Base-by-base conservation (phyloP, 2,329 filamentous ascomycete genomes). In the Penicillium sp. region DNA sequence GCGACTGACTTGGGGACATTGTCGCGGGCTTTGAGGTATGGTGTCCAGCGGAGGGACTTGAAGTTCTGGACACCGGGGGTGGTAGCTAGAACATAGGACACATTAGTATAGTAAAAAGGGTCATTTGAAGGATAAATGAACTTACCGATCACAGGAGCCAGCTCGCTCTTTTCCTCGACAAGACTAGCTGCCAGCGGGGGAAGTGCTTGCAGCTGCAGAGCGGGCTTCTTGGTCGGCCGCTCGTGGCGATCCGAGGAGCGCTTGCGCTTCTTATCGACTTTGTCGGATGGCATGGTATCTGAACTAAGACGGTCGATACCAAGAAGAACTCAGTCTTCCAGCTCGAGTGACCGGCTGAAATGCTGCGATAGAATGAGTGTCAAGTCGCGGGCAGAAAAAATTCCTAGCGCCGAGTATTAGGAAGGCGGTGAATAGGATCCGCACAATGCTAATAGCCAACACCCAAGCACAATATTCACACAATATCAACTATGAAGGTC, bases 191-290 rank as follows among this genome's bases (percentile, higher is more conserved):
- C 68, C 35, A 79, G 67, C 27, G 70, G 66, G 27, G 70, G 63
- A 24, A 69, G 60, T 24, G 66, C 61, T 46, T 66, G 65, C 41
- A 70, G 64, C 45, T 66, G 65, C 41, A 70, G 64, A 8, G 75
- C 72, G 6, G 71, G 57, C 65, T 77, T 80, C 58, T 80, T 80
- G 61, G 66, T 75, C 2, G 76, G 71, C 18, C 68, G 66, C 8
- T 72, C 73, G 37, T 66, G 68, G 35, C 67, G 69, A 43, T 74
- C 72, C 4, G 72, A 72, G 44, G 66, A 65, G 49, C 77, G 70
- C 67, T 80, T 80, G 57, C 77, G 70, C 70, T 80, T 80, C 62
- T 76, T 78, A 44, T 77, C 73, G 31, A 61, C 51, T 44, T 67
- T 67, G 25, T 63, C 56, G 13, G 59, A 63, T 20, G 63, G 61